Base-by-base conservation (phyloP, 108 stramenopile species). In the Parietichytrium sp. region DNA sequence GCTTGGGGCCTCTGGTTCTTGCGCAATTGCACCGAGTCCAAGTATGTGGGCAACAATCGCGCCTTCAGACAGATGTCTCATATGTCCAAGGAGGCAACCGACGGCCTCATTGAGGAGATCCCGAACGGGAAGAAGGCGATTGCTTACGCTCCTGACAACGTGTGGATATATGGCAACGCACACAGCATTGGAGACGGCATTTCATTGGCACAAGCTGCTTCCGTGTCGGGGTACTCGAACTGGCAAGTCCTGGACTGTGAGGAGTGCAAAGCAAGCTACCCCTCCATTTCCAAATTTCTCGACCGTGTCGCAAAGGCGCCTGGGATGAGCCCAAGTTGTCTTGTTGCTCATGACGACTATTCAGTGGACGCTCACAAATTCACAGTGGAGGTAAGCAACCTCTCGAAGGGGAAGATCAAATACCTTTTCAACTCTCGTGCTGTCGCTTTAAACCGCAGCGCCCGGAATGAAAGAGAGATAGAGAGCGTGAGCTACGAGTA, bases 311-410 rank as follows among this genome's bases (percentile, higher is more conserved):
- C 23, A 16, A n/a, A n/a, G n/a, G 42, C 33, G 61, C 38, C 36
- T n/a, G 61, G 42, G n/a, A 36, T 72, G 38, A 25, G 45, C 23
- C 61, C 61, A 27, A 6, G 15, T n/a, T 72, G 61, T 27, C 38
- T 72, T 42, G 38, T 25, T 72, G 61, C 33, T 20, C 61, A 23
- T 25, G 61, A 72, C 2, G 61, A 72, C 42, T 72, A 72, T 20
- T 45, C 61, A 6, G 61, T 42, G 61, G 33, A 72, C 20, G 61
- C 61, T 7, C 61, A 2, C 33, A 72, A 72, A 2, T 72, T 72
- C 42, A 72, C 61, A 33, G 42, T n/a, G 15, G 16, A 72, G 45
- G 61, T 72, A 12, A 16, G 42, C 16, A 10, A n/a, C 33, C 61
- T 72, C 20, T 72, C 38, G 38, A 42, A 72, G 42, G n/a, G 42